Conservation (phyloP, 345 rosid genomes). For the Eucalyptus coolabah region DNA sequence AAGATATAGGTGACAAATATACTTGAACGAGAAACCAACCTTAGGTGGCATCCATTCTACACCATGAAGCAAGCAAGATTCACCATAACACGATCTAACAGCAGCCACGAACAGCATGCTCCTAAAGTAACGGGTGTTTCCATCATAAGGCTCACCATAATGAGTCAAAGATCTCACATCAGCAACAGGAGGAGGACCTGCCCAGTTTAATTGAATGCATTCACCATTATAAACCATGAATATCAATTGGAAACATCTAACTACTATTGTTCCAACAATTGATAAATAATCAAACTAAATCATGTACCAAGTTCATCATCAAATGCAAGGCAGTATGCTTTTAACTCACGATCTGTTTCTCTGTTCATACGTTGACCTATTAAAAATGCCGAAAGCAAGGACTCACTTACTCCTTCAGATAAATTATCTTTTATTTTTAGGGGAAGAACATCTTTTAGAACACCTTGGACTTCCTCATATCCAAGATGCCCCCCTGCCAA, state of each 20-base stretch:
- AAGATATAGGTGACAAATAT: background rate
- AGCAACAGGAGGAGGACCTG: slow-evolving; percentile 81
- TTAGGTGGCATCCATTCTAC: slow-evolving; percentile 99
- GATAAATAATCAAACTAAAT: background rate
- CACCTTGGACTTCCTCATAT: slow-evolving; percentile 89
- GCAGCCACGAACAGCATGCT: slow-evolving; percentile 88
- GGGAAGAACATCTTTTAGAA: slow-evolving; percentile 78
- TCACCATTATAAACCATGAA: background rate
- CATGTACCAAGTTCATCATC: slow-evolving; percentile 83
- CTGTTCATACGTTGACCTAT: slow-evolving; percentile 97
- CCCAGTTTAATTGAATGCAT: slow-evolving; percentile 1
- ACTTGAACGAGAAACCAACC: slow-evolving; percentile 14
- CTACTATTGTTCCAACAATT: background rate
- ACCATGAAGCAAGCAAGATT: slow-evolving; percentile 94
- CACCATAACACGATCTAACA: slow-evolving; percentile 90
- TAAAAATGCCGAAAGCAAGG: slow-evolving; percentile 88
- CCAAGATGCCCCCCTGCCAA: slow-evolving; percentile 97
- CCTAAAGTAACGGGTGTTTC: slow-evolving; percentile 84
- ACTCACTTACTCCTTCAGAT: slow-evolving; percentile 58
- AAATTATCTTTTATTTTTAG: slow-evolving; percentile 29
- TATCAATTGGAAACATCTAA: background rate
- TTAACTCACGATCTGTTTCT: slow-evolving; percentile 91
- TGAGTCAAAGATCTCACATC: slow-evolving; percentile 91
- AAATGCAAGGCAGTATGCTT: slow-evolving; percentile 94
- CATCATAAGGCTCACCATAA: slow-evolving; percentile 99